Evolutionary conservation across 2,329 filamentous ascomycete genomes (phyloP).

Genomic region (Trichoderma harzianum): DNA sequence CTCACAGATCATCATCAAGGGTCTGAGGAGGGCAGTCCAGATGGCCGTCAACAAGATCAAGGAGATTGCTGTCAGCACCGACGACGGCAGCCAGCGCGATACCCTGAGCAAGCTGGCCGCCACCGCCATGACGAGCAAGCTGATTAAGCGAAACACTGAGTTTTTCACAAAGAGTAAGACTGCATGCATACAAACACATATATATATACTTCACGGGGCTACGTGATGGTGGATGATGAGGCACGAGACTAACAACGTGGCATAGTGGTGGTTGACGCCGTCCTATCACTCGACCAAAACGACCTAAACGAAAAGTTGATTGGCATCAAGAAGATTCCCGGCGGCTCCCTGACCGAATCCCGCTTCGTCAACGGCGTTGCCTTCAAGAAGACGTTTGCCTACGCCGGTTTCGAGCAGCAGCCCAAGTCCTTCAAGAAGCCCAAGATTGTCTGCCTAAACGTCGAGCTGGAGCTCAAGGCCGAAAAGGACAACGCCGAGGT

Average conservation of each 20-base stretch:
- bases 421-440: conserved; percentile 92
- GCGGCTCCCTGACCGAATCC: conserved; percentile 92
- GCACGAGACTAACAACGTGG: conserved; percentile 25
- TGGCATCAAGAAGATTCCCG: conserved; percentile 96
- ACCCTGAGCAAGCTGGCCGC: conserved; percentile 85
- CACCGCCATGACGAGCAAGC: conserved; percentile 98
- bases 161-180: conserved; percentile 92
- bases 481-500: conserved; percentile 99
- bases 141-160: conserved; percentile 93
- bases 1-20: conserved; percentile 97
- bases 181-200: neutral
- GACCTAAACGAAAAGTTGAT: conserved; percentile 98
- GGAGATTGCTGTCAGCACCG: conserved; percentile 87
- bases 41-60: conserved; percentile 99
- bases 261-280: conserved; percentile 93
- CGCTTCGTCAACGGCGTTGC: conserved; percentile 97
- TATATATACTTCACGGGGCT: neutral
- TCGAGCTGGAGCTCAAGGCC: conserved; percentile 96
- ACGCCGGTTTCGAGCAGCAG: conserved; percentile 98
- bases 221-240: neutral
- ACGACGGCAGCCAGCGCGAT: conserved; percentile 78
- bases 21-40: conserved; percentile 76
- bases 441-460: conserved; percentile 95
- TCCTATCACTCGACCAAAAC: conserved; percentile 91
- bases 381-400: conserved; percentile 99